Percentiles rank a stretch among this genome's conserved stretches.
phyloP scores from a whole-genome alignment of 495 filamentous ascomycete species.

The Aspergillus hancockii region DNA sequence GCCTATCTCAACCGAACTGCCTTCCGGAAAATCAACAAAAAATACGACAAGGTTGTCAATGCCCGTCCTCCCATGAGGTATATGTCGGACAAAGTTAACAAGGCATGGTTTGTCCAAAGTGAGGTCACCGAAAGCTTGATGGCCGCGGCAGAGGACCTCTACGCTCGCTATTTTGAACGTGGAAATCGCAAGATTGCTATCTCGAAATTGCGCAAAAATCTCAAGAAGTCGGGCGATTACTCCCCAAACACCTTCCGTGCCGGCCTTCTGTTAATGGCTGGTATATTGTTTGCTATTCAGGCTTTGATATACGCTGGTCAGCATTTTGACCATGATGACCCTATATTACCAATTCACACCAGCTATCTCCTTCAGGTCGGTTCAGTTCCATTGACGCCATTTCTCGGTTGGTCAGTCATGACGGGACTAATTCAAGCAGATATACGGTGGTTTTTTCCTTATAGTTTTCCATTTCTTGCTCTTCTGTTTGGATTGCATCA shows the following conservation, averaged over 20 bases:
- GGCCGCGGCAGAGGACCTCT: slow-evolving; percentile 79
- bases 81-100: slow-evolving; percentile 90
- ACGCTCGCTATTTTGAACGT: slow-evolving; percentile 87
- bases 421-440: slow-evolving; percentile 48
- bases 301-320: slow-evolving; percentile 67
- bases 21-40: slow-evolving; percentile 98
- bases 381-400: slow-evolving; percentile 12
- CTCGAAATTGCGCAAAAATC: slow-evolving; percentile 74
- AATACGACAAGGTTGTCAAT: slow-evolving; percentile 89
- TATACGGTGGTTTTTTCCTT: slow-evolving; percentile 86
- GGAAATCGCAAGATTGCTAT: slow-evolving; percentile 89
- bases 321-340: slow-evolving; percentile 51
- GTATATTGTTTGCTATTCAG: slow-evolving; percentile 71
- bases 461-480: slow-evolving; percentile 70
- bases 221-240: slow-evolving; percentile 64
- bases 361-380: slow-evolving; percentile 74
- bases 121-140: slow-evolving; percentile 78
- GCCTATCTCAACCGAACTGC: slow-evolving; percentile 85
- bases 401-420: background rate
- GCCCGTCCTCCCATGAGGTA: slow-evolving; percentile 75
- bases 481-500: slow-evolving; percentile 75
- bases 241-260: slow-evolving; percentile 74
- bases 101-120: slow-evolving; percentile 85
- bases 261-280: slow-evolving; percentile 76
- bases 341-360: slow-evolving; percentile 50